Evolutionary conservation across 2,329 filamentous ascomycete genomes (phyloP), one percentile per base, ranked within the genome.

Genomic region (Trichoderma sp.): DNA sequence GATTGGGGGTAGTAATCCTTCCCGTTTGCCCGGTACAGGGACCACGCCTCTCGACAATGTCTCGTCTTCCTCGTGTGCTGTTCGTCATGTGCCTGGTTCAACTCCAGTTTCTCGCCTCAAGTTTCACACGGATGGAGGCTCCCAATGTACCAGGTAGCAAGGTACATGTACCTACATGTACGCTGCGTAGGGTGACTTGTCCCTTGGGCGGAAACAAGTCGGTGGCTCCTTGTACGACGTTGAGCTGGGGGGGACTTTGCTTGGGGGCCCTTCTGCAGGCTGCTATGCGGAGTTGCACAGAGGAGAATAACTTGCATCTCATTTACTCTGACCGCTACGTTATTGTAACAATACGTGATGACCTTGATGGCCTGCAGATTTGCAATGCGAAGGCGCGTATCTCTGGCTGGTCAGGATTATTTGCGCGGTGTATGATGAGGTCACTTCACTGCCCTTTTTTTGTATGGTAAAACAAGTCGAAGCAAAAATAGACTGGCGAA

Each of bases 221-320:
- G 51, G 51, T 18, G 28, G 36, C 56, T 28, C 36, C 63, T 61
- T 69, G 64, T 69, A 21, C 56, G n/a, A 68, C 70, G 9, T 36
- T 43, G 8, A 26, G n/a, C 2, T 32, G 47, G 34, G 57, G 34
- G 28, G 26, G 24, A 39, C 62, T 61, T 43, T 36, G 18, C 26
- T 63, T 57, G 47, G 69, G 60, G 57, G 57, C 18, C 56, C 53
- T 26, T 53, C 34, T 68, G 63, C 24, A 36, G 58, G 67, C 43
- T 61, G 70, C 57, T 56, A 56, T 67, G 70, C 63, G 63, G 64
- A 57, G 70, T 71, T 14, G n/a, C 63, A 71, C 70, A 53, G 43
- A 36, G 56, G 26, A 71, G 4, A 43, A 57, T 63, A 34, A 47
- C 15, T 53, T 57, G 47, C 36, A 43, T 57, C 30, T 57, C 18